phyloP scores from a whole-genome alignment of 1,139 yeast species.

The Kurtzmaniella quercitrusa region DNA sequence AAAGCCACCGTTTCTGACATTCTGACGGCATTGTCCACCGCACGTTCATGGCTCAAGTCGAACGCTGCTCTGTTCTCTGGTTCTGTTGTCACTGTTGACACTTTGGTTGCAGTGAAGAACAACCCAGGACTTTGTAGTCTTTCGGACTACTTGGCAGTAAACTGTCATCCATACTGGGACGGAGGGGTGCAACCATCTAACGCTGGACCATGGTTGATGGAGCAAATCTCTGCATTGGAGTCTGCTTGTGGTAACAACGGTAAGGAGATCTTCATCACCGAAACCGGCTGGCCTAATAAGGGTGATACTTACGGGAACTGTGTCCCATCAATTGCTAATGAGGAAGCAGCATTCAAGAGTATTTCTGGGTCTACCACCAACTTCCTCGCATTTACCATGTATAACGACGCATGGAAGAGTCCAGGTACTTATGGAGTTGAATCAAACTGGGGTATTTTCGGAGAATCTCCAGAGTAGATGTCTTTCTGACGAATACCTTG shows the following conservation, averaged over 20 bases:
- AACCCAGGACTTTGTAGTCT: conserved; percentile 67
- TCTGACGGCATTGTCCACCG: conserved; percentile 48
- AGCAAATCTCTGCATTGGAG: conserved; percentile 64
- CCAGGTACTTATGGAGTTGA: conserved; percentile 66
- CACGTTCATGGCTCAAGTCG: conserved; percentile 49
- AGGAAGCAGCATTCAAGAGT: conserved; percentile 54
- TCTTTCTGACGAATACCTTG: background rate
- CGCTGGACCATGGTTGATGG: conserved; percentile 68
- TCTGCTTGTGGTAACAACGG: conserved; percentile 54
- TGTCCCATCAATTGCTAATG: conserved; percentile 65
- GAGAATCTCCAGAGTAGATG: conserved; percentile 18
- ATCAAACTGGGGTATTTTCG: conserved; percentile 67
- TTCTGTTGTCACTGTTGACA: conserved; percentile 72
- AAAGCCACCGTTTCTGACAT: conserved; percentile 57
- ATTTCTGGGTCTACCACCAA: conserved; percentile 54
- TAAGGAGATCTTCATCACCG: conserved; percentile 60
- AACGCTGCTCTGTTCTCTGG: conserved; percentile 64
- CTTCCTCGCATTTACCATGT: conserved; percentile 65
- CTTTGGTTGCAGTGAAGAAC: conserved; percentile 67
- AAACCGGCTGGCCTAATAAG: conserved; percentile 79
- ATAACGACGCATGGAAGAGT: conserved; percentile 73
- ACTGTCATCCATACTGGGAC: conserved; percentile 80
- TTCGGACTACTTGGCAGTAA: conserved; percentile 78
- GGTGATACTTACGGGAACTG: conserved; percentile 65
- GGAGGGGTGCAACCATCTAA: conserved; percentile 59